Base-by-base conservation (phyloP, 1,284 basidiomycete genomes). In the Anthracocystis setariae region DNA sequence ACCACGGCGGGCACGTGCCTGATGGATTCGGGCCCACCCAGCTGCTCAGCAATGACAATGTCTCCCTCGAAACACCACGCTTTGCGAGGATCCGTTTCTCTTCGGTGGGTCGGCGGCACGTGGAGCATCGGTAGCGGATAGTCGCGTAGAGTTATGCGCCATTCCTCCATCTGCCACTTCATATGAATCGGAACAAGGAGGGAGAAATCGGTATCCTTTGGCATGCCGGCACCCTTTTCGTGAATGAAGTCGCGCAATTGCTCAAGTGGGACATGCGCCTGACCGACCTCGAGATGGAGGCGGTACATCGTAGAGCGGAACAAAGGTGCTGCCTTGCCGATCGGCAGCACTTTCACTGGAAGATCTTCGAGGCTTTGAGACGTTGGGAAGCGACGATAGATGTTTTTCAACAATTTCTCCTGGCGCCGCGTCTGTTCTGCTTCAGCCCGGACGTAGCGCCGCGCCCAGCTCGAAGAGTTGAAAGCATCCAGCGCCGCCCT, bases 1-100 rank as follows among this genome's bases (percentile, higher is more conserved):
- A 82, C 60, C 25, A 76, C 66, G 8, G 76, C 75, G 3, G 73
- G 76, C 13, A 82, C 76, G 45, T 81, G 74, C 13, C 80, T 61
- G 46, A 80, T 77, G 8, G 79, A 92, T 37, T 88, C 84, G 0
- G 87, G 84, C 2, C 87, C 87, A 1, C 91, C 90, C 83, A 93
- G 88, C 84, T 98, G 93, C 84, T 98, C 95, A 1, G 90, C 93
- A 46, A 97, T 87, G 61, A 95, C 91, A 37, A 98, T 84, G 73
- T 94, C 90, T 12, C 90, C 89, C 65, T 90, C 88, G 77, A 94
- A 90, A 32, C 87, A 85, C 83, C 90, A 88, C 1, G 88, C 87
- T 18, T 55, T 57, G 9, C 62, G 50, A 13, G 54, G 35, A 44
- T 67, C 46, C 13, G 24, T 37, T 18, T 44, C 51, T 39, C 33